These are phyloP conservation scores for Termitomyces sp. DNA, from an alignment of 768 basidiomycete species.

Conservation along the genomic window DNA sequence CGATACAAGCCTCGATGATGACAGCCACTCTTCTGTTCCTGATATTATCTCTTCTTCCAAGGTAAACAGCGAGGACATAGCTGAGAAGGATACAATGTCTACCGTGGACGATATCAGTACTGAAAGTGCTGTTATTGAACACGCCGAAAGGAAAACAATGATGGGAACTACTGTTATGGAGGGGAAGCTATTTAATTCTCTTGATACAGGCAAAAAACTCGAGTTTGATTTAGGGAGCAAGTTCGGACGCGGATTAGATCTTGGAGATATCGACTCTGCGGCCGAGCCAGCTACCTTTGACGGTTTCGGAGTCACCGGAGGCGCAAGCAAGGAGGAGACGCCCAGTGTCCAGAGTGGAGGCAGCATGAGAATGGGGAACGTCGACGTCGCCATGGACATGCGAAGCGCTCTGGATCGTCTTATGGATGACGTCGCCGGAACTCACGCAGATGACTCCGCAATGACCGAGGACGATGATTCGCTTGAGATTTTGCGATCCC, in stretches of 20 bases:
- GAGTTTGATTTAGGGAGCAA: slow-evolving; percentile 47
- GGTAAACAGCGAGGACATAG: slow-evolving; percentile 8
- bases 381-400: slow-evolving; percentile 67
- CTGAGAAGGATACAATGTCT: slow-evolving; percentile 35
- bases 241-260: slow-evolving; percentile 38
- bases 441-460: slow-evolving; percentile 37
- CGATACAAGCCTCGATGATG: slow-evolving; percentile 18
- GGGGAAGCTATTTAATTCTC: slow-evolving; percentile 31
- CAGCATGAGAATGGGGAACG: slow-evolving; percentile 37
- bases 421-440: slow-evolving; percentile 64
- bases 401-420: slow-evolving; percentile 68
- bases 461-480: slow-evolving; percentile 40
- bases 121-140: slow-evolving; percentile 47
- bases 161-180: slow-evolving; percentile 14
- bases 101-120: slow-evolving; percentile 40
- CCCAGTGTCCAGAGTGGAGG: slow-evolving; percentile 23
- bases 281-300: neutral
- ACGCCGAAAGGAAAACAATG: slow-evolving; percentile 38
- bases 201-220: slow-evolving; percentile 21
- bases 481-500: slow-evolving; percentile 24
- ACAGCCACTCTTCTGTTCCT: slow-evolving; percentile 6
- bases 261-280: slow-evolving; percentile 15
- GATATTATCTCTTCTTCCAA: neutral
- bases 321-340: slow-evolving; percentile 5
- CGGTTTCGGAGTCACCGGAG: neutral